Conservation (phyloP, 495 filamentous ascomycete genomes). For the Recurvomyces mirabilis region DNA sequence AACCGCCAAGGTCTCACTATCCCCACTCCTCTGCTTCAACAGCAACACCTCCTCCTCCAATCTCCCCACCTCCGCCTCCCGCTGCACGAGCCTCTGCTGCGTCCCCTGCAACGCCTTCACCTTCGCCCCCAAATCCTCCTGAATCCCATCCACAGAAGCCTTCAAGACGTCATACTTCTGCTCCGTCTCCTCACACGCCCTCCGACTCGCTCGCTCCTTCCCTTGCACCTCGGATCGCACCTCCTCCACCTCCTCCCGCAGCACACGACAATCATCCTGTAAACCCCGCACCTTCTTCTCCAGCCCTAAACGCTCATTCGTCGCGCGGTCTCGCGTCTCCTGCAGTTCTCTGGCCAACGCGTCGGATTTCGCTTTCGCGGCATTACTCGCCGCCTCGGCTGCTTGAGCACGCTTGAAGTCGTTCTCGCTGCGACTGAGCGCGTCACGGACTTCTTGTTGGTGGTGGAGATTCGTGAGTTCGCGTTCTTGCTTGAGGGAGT, state of each 20-base stretch:
- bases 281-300: conserved; percentile 61
- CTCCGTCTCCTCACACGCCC: conserved; percentile 59
- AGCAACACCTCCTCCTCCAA: conserved; percentile 74
- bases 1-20: conserved; percentile 68
- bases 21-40: conserved; percentile 72
- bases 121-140: conserved; percentile 56
- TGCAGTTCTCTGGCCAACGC: conserved; percentile 58
- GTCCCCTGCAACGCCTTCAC: conserved; percentile 49
- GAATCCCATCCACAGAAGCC: conserved; percentile 56
- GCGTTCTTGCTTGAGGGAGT: conserved; percentile 72
- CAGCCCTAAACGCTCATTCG: conserved; percentile 54
- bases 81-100: conserved; percentile 55
- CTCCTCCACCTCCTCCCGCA: conserved; percentile 74
- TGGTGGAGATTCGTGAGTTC: conserved; percentile 64
- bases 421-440: conserved; percentile 62
- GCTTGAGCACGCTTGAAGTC: conserved; percentile 73
- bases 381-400: conserved; percentile 56
- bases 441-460: conserved; percentile 71
- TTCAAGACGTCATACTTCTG: conserved; percentile 57
- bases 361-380: conserved; percentile 61
- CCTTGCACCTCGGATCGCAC: conserved; percentile 56
- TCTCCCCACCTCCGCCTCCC: conserved; percentile 56
- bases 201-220: conserved; percentile 57
- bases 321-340: conserved; percentile 51
- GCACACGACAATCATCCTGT: conserved; percentile 57